Evolutionary conservation across 176 grass and related monocot species (phyloP), one percentile per base, ranked within the genome.

Genomic region (Oryza rufipogon): DNA sequence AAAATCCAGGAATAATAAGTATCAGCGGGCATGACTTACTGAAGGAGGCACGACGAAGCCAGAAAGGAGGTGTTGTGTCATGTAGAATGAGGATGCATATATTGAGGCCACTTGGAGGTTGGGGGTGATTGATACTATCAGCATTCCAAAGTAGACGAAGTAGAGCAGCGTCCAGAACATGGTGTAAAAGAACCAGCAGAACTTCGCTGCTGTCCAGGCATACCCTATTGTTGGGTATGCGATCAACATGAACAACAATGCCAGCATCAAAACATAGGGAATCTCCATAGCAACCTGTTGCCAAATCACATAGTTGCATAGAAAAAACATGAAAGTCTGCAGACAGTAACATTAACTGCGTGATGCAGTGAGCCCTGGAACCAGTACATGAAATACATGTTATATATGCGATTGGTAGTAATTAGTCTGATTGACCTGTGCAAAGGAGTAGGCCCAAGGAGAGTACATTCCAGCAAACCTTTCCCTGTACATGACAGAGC

Each of bases 171-270:
- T 87, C 83, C 75, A 94, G 4, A 97, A 61, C 89, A 94, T 88
- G 66, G 80, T 76, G 54, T 94, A 97, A 26, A 89, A 69, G 80
- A 87, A 92, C 89, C 92, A 97, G 9, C 90, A 86, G 38, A 94
- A 92, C 69, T 97, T 97, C 3, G 48, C 12, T 4, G 77, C 86
- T 68, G 86, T 90, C 89, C 92, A 97, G 6, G 67, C 36, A 17
- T 88, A 97, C 13, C 94, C 94, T 39, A 94, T 87, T 60, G 88
- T 82, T 34, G 94, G 94, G 38, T 97, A 97, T 75, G 92, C 54
- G 76, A 97, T 87, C 16, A 85, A 63, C 85, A 88, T 92, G 69
- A 92, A 87, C 34, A 97, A 1, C 22, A 66, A 9, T 66, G 71
- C 39, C 32, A 90, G 89, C 65, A 88, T 45, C 16, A 97, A 52